Base-by-base conservation (phyloP, 2,329 filamentous ascomycete genomes). In the Aspergillus costaricaensis region DNA sequence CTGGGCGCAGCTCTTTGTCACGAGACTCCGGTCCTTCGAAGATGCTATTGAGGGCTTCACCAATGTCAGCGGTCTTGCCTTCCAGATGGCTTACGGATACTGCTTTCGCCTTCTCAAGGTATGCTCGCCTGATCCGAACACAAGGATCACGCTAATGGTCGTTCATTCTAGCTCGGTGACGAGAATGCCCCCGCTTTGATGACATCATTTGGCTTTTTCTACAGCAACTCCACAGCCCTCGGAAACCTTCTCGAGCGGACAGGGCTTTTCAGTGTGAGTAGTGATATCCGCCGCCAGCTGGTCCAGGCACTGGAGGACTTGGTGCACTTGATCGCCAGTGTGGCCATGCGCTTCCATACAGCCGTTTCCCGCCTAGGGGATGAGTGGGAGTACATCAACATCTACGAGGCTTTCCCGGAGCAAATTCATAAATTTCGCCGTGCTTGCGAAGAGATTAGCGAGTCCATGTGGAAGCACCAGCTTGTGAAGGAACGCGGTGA, bases 131-230 rank as follows among this genome's bases (percentile, higher is more conserved):
- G 27, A 21, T 2, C 7, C 47, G 19, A 2, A n/a, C 39, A 6
- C 7, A 5, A 39, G 12, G 4, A 7, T 9, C 25, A 21, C 30
- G 38, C 36, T 36, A 10, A 41, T 23, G 12, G 32, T 14, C 5
- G 12, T 36, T 14, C 17, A 21, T n/a, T 50, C 14, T 36, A 83
- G 79, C 76, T 84, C 23, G 82, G 81, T 8, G 76, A 79, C 54
- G 74, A 80, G 55, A 81, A 83, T 58, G 76, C 78, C 10, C 65
- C 70, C 1, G 81, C 82, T 3, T 72, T 85, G 17, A 80, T 85
- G 66, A 77, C 75, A 47, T 78, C 79, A 2, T 85, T 85, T 61
- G 79, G 79, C 3, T 78, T 85, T 57, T 82, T 85, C 63, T 83
- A 84, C 70, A 79, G 80, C 63, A 69, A 78, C 72, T 70, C 80